Evolutionary conservation across 2,329 filamentous ascomycete genomes (phyloP), one percentile per base, ranked within the genome.

Genomic region (Colletotrichum truncatum): DNA sequence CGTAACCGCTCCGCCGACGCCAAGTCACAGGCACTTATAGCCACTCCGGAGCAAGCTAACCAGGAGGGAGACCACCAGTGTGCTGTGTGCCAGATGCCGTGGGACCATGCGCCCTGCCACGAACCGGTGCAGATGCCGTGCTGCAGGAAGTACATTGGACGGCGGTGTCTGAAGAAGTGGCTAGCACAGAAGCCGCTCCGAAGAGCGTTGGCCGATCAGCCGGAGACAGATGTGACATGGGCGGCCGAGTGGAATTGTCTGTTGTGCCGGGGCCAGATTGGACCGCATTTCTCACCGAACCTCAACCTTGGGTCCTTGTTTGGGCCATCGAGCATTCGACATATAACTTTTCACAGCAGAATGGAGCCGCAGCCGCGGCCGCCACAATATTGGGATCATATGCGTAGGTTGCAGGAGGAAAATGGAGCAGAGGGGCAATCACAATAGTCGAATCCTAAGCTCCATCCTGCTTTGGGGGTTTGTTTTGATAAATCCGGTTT

Each of bases 111-210:
- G 34, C 57, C 63, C 6, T n/a, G 12, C 34, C 63, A 66, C 43
- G 49, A 66, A 23, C 63, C 63, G 32, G 43, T 66, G 1, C 11
- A 12, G 57, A 25, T 66, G 21, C 58, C 41, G 10, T 66, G 63
- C 58, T 66, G 63, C 41, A 16, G 28, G 16, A 21, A 32, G 10
- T 45, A 25, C n/a, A 25, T 63, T 8, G 63, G 63, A 14, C 41
- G 41, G 8, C 53, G 58, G 49, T 66, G 63, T 21, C 12, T 66
- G 26, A 66, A 66, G 51, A n/a, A 38, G 26, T 63, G 25, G 16
- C 23, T 66, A 49, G 49, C 49, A 8, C 9, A 11, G 10, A 55
- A 23, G 10, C 34, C 49, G 43, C 25, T 66, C 21, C 63, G 41
- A 3, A 34, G 49, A 16, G n/a, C 9, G 12, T 16, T 11, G 34